Evolutionary conservation across 306 rosid genomes (phyloP), one percentile per base, ranked within the genome.

Genomic region (Ochetophila trinervis): DNA sequence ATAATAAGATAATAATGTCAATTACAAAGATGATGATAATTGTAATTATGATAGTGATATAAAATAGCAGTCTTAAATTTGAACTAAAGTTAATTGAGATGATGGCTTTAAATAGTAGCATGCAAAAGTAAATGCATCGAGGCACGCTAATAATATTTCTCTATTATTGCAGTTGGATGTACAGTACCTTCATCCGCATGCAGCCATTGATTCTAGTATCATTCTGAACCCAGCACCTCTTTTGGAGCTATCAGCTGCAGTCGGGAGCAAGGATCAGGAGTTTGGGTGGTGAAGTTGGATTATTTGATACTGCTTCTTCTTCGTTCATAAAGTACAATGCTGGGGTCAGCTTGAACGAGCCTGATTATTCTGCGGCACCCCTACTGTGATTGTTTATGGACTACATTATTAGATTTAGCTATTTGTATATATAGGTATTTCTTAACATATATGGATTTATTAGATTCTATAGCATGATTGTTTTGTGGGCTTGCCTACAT

Each of bases 231-330:
- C 98, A 54, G 72, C 81, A 65, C 98, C 95, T 73, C 85, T 79
- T 58, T 80, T 92, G 80, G 95, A 87, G 78, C 66, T 92, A 60
- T 84, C 98, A 15, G 88, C 85, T 52, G 78, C 98, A 51, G 75
- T 92, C 65, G 98, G 98, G 32, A 83, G 89, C 71, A 87, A 80
- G 74, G 95, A 89, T 71, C 69, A 85, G n/a, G 62, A 84, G 87
- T 76, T 64, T 87, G 81, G 98, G 98, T 36, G 98, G 83, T 63
- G 98, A 89, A 83, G 82, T 87, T 75, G 91, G 95, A 77, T 92
- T n/a, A n/a, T n/a, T 92, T 83, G 89, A 87, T 74, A 92, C 96
- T 5, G 80, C 87, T 67, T 87, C 95, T 79, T 86, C 95, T 67
- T 89, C 91, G 24, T 92, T 92, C 82, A 83, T 87, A 67, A 92